phyloP scores from a whole-genome alignment of 1,139 yeast species.

The Pichia sp. region DNA sequence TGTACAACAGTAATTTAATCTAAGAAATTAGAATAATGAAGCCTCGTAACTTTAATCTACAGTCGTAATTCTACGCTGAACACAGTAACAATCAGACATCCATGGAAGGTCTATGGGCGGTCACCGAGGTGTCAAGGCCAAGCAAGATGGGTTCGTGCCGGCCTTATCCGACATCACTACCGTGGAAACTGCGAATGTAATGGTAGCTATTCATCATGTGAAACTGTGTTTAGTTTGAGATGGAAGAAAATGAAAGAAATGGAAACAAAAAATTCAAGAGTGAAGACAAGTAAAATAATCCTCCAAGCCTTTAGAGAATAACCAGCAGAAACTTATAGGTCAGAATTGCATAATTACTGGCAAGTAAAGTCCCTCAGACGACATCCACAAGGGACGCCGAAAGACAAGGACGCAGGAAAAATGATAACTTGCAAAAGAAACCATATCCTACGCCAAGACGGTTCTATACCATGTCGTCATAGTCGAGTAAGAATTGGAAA shows the following conservation, averaged over 20 bases:
- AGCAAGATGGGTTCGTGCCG: conserved; percentile 55
- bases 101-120: conserved; percentile 66
- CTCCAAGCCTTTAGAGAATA: conserved; percentile 15
- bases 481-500: conserved; percentile 83
- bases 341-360: conserved; percentile 56
- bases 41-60: neutral
- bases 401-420: conserved; percentile 29
- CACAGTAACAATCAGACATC: conserved; percentile 47
- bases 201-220: conserved; percentile 71
- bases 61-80: neutral
- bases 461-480: conserved; percentile 78
- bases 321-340: conserved; percentile 17
- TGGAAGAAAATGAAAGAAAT: neutral
- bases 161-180: conserved; percentile 58
- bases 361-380: conserved; percentile 60
- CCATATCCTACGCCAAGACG: conserved; percentile 36
- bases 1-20: conserved; percentile 28
- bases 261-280: neutral
- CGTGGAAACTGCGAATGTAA: conserved; percentile 91
- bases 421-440: conserved; percentile 30
- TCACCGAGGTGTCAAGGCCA: conserved; percentile 70
- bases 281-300: neutral
- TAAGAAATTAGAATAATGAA: neutral
- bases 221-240: conserved; percentile 21
- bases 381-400: neutral